These are phyloP conservation scores for Fusarium globosum DNA, from an alignment of 2,329 filamentous ascomycete genomes.

Conservation along the genomic window DNA sequence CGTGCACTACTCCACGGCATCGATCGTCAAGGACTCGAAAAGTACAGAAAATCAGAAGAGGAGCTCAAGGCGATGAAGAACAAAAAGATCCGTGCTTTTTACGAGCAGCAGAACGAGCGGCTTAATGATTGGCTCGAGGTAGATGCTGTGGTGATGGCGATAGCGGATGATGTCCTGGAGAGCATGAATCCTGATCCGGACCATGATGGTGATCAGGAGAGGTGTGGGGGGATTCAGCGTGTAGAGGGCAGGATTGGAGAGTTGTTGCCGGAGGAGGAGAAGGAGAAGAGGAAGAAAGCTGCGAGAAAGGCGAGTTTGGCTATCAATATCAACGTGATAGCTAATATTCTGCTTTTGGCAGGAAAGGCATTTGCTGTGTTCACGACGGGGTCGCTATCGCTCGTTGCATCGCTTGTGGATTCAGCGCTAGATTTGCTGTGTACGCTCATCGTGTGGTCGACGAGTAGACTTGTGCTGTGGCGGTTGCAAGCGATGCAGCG, in stretches of 20 bases:
- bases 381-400: conserved; percentile 81
- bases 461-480: conserved; percentile 76
- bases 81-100: conserved; percentile 46
- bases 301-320: conserved; percentile 60
- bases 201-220: conserved; percentile 48
- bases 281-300: conserved; percentile 40
- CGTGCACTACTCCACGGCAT: conserved; percentile 46
- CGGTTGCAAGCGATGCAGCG: conserved; percentile 62
- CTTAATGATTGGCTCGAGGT: conserved; percentile 52
- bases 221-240: conserved; percentile 46
- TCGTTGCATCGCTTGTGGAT: conserved; percentile 80
- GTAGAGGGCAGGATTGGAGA: conserved; percentile 48
- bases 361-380: conserved; percentile 82
- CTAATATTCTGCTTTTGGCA: conserved; percentile 77
- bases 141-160: conserved; percentile 49
- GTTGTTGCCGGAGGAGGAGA: conserved; percentile 48
- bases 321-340: conserved; percentile 83
- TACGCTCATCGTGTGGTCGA: conserved; percentile 83
- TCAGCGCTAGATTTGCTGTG: conserved; percentile 81
- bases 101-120: conserved; percentile 46
- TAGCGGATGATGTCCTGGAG: conserved; percentile 50
- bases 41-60: conserved; percentile 45
- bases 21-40: conserved; percentile 44
- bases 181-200: conserved; percentile 51
- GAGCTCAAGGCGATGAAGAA: conserved; percentile 46